These are phyloP conservation scores for Penicillium cataractarum DNA, from an alignment of 495 filamentous ascomycete genomes.

Conservation along the genomic window DNA sequence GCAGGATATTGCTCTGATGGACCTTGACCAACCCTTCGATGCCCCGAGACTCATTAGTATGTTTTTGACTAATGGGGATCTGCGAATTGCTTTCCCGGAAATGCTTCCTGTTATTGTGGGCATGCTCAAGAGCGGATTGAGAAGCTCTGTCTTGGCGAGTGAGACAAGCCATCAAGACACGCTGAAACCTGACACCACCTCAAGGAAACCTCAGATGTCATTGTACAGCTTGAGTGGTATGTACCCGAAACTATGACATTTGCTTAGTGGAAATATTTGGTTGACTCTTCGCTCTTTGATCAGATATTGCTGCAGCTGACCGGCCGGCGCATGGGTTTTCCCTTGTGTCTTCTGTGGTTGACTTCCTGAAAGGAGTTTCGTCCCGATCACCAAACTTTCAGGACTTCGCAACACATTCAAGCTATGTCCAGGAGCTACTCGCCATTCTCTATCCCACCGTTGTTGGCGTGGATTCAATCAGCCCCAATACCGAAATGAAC, in stretches of 20 bases:
- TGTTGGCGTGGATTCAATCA: slow-evolving; percentile 80
- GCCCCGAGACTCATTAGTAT: slow-evolving; percentile 70
- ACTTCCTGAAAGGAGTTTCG: slow-evolving; percentile 80
- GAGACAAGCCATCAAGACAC: neutral
- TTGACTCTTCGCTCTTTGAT: neutral
- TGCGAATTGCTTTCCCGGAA: slow-evolving; percentile 73
- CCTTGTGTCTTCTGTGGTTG: slow-evolving; percentile 71
- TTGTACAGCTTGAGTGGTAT: slow-evolving; percentile 24
- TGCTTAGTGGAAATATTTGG: neutral
- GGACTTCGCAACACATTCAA: slow-evolving; percentile 76
- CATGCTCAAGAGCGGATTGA: slow-evolving; percentile 84
- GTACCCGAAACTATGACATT: neutral
- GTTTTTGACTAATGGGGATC: slow-evolving; percentile 58
- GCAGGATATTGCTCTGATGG: slow-evolving; percentile 72
- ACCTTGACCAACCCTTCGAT: slow-evolving; percentile 74
- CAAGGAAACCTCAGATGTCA: slow-evolving; percentile 26
- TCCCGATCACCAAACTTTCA: slow-evolving; percentile 71
- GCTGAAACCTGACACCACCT: neutral
- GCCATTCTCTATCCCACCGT: slow-evolving; percentile 81
- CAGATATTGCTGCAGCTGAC: slow-evolving; percentile 20
- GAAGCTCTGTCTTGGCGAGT: slow-evolving; percentile 42
- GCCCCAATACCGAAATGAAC: slow-evolving; percentile 79
- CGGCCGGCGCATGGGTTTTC: slow-evolving; percentile 24
- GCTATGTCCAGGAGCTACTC: slow-evolving; percentile 77
- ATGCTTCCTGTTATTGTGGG: slow-evolving; percentile 78